phyloP scores from a whole-genome alignment of 2,329 filamentous ascomycete species.

The Endoconidiophora laricicola region DNA sequence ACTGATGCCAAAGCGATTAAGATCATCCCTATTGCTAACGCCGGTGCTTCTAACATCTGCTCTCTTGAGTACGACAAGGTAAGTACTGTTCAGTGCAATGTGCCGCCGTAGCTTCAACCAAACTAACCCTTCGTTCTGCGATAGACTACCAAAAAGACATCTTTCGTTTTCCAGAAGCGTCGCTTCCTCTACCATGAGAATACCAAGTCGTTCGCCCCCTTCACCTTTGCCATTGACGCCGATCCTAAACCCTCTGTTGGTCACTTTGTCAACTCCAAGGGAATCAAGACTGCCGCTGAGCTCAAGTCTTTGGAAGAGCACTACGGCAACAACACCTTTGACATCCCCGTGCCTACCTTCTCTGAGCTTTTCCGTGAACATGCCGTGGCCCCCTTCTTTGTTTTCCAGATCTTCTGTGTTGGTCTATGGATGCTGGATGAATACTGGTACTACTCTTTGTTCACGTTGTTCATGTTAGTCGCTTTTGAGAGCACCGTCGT shows the following conservation, averaged over 20 bases:
- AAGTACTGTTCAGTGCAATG: conserved; percentile 13
- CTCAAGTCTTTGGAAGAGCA: conserved; percentile 70
- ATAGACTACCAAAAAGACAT: conserved; percentile 56
- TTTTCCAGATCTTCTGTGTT: conserved; percentile 98
- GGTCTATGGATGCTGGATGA: conserved; percentile 97
- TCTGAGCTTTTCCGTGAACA: conserved; percentile 95
- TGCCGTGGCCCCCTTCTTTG: conserved; percentile 95
- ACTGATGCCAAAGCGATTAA: conserved; percentile 75
- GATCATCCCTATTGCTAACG: conserved; percentile 77
- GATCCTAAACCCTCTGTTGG: conserved; percentile 68
- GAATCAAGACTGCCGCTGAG: conserved; percentile 58
- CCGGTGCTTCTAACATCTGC: conserved; percentile 79
- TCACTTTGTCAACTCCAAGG: conserved; percentile 63
- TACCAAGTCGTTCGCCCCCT: conserved; percentile 59
- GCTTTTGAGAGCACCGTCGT: conserved; percentile 96
- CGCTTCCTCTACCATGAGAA: conserved; percentile 72
- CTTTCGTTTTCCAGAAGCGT: conserved; percentile 95
- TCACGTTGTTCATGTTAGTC: conserved; percentile 97
- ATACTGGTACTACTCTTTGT: conserved; percentile 99
- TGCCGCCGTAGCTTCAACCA: not conserved
- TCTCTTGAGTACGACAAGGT: conserved; percentile 58
- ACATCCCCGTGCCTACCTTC: conserved; percentile 93
- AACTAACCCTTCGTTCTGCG: conserved; percentile 1
- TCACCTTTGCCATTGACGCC: conserved; percentile 68
- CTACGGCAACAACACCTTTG: conserved; percentile 91